A percentile compares a stretch with the other conserved stretches of the same genome.
Conservation (phyloP, 2,329 filamentous ascomycete species). For the Cylindrodendrum hubeiense region DNA sequence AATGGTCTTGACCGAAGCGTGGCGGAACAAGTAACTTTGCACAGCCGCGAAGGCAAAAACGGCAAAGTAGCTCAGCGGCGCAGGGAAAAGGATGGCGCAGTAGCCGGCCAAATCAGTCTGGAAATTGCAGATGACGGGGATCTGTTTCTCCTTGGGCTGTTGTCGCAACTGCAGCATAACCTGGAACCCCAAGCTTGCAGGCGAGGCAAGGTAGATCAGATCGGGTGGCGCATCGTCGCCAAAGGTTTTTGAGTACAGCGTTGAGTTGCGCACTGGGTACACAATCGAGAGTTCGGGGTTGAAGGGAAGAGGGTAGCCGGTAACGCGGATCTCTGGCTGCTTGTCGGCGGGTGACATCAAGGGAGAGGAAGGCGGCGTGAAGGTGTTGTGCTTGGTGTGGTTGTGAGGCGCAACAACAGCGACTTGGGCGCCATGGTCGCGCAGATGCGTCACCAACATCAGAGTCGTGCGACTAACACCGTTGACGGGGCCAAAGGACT, state of each 20-base stretch:
- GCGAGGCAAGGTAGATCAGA: slow-evolving; percentile 77
- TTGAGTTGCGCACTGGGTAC: slow-evolving; percentile 75
- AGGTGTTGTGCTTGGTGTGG: slow-evolving; percentile 66
- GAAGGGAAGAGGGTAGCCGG: slow-evolving; percentile 76
- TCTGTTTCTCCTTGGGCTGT: slow-evolving; percentile 64
- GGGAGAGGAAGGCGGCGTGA: slow-evolving; percentile 57
- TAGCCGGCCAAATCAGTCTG: slow-evolving; percentile 80
- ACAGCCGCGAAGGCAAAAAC: slow-evolving; percentile 72
- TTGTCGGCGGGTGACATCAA: slow-evolving; percentile 48
- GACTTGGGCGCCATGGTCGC: slow-evolving; percentile 72
- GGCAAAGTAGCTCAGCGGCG: slow-evolving; percentile 70
- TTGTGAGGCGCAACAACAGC: slow-evolving; percentile 75
- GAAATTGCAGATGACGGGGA: slow-evolving; percentile 76
- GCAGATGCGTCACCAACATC: slow-evolving; percentile 76
- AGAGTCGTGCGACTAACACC: slow-evolving; percentile 79
- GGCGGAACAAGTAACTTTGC: slow-evolving; percentile 75
- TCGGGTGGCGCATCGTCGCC: slow-evolving; percentile 65
- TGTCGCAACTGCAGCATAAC: slow-evolving; percentile 77
- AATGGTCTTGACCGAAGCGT: slow-evolving; percentile 71
- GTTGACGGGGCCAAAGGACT: slow-evolving; percentile 79
- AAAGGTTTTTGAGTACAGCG: slow-evolving; percentile 72
- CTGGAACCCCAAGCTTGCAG: slow-evolving; percentile 78
- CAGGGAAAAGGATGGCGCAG: slow-evolving; percentile 76
- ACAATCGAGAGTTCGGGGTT: slow-evolving; percentile 79
- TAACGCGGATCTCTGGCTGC: slow-evolving; percentile 67